Evolutionary conservation across 2,329 filamentous ascomycete species (phyloP), one percentile per base, ranked within the genome.

Genomic region (Hymenoscyphus repandus): DNA sequence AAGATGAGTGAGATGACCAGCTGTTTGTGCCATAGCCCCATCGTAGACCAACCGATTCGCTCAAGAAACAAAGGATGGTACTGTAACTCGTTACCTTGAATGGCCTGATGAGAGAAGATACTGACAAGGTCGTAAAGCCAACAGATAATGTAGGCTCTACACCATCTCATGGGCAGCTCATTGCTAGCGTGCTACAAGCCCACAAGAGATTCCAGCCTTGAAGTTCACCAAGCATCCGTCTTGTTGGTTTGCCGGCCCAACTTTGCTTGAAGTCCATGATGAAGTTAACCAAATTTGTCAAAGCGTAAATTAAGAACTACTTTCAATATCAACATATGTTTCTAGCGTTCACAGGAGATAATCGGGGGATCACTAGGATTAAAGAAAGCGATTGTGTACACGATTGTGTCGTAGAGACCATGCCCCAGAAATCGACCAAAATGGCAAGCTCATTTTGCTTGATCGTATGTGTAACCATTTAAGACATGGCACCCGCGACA

Each of bases 51-150:
- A 55, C 76, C 69, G 0, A 74, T 66, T 1, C 47, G 54, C 45
- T 72, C 69, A 22, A 68, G 55, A 1, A 51, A 55, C 47, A 66
- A 64, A 0, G 64, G 52, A 52, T 74, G 60, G 2, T 66, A 69
- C 42, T 63, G 66, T 40, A 64, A 50, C 7, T 54, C 67, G 34
- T 68, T 71, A 5, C 62, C 64, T 47, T 74, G 67, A 1, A 72
- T 62, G 15, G 74, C 69, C 49, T 70, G 59, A 3, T 62, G 56
- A 0, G 71, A 72, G 49, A 69, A 75, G 4, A 73, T 22, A 45
- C 75, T 77, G 55, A 78, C 71, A 5, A 78, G 56, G 48, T 77
- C 73, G 52, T 77, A 78, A 0, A 79, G 67, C 74, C 74, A 77
- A 51, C 72, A 75, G 52, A 78, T 74, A 1, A 71, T 75, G 47